These are phyloP conservation scores for Calonectria honghensis DNA, from an alignment of 2,329 filamentous ascomycete species.

Conservation along the genomic window DNA sequence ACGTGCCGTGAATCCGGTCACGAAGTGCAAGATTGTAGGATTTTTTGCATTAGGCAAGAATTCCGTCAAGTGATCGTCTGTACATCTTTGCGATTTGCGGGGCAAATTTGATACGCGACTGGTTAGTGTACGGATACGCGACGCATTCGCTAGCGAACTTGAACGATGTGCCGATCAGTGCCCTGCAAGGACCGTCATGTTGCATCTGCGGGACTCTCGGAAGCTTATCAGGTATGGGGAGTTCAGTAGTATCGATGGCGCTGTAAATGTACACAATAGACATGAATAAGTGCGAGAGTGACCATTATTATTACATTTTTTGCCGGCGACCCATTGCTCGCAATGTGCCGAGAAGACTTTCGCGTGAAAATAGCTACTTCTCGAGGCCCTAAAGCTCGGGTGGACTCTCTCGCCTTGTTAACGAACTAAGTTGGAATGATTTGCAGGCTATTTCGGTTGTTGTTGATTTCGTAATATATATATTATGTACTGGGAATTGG, in stretches of 20 bases:
- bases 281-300: background rate
- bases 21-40: background rate
- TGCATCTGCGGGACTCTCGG: background rate
- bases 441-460: background rate
- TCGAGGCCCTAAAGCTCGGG: background rate
- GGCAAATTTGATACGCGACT: background rate
- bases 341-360: background rate
- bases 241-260: background rate
- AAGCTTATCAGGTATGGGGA: background rate
- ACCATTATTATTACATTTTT: background rate
- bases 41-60: background rate
- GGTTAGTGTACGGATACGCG: constrained; percentile 7
- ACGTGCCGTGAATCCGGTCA: background rate
- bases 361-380: too few species aligned
- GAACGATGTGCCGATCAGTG: background rate
- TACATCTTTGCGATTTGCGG: background rate
- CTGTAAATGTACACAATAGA: background rate
- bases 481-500: background rate
- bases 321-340: background rate
- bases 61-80: background rate
- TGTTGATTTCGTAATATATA: background rate
- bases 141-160: background rate
- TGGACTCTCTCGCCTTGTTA: background rate
- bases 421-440: background rate
- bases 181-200: background rate